Base-by-base conservation (phyloP, 352 stramenopile genomes). In the Halophytophthora batemanensis region DNA sequence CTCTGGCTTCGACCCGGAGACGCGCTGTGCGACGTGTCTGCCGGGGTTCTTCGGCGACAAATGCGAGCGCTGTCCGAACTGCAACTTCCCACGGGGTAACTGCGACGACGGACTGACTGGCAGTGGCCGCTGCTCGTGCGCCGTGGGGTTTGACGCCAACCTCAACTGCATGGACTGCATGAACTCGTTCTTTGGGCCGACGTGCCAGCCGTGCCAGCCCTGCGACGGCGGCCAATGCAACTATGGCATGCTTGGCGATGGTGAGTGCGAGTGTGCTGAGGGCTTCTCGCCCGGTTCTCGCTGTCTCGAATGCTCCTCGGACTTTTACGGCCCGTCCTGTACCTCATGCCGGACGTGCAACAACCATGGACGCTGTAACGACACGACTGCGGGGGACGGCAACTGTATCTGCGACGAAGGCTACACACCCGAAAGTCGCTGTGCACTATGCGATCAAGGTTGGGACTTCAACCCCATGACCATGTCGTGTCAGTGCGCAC, bases 391-490 rank as follows among this genome's bases (percentile, higher is more conserved):
- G 1, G 82, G 86, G 11, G 82, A 96, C 28, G 86, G 86, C 29
- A 47, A 43, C 7, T 96, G 86, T 49, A 76, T 93, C 44, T 96
- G 86, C 47, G 80, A 94, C 41, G 81, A 92, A 73, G 83, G 81
- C 2, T 96, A 93, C 47, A 90, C 81, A 2, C 49, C 71, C 17
- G 77, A 79, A 40, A 87, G 72, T 19, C 74, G 82, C 6, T 96
- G 86, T 45, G 75, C 82, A 10, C 71, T 91, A 0, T 94, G 83
- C 40, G 77, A 90, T 36, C 69, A 90, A 60, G 83, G 83, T 6
- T 94, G 83, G 83, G 83, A 94, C 50, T 94, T 94, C 43, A 94
- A 94, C 38, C 83, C 83, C 5, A 88, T 76, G 49, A 90, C 79
- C 2, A 94, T 94, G 83, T 82, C 75, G 36, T 94, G 83, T 31